Conservation (phyloP, 768 basidiomycete species). For the Mycena leptocephala region DNA sequence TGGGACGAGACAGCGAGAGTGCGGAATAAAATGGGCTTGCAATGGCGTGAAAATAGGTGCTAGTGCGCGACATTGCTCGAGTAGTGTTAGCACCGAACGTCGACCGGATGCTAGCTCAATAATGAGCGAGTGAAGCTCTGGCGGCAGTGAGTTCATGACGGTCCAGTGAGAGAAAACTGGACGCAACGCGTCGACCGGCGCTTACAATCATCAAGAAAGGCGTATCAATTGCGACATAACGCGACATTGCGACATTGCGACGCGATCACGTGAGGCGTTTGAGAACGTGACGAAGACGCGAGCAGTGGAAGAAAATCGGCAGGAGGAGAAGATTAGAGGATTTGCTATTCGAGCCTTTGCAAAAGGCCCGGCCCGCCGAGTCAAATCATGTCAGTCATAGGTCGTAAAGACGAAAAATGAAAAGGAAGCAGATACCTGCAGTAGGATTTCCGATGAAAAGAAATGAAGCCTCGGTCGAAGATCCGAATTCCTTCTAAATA, state of each 20-base stretch:
- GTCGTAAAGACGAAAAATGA: too few species aligned
- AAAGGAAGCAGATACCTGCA: too few species aligned
- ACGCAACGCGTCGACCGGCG: neutral
- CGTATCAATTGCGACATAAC: conserved; percentile 25
- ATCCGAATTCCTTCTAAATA: too few species aligned
- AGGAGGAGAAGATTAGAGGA: too few species aligned
- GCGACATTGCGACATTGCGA: conserved; percentile 22
- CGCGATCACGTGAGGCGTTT: conserved; percentile 19
- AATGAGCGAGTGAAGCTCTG: conserved; percentile 23
- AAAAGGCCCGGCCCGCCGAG: too few species aligned
- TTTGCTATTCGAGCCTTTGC: too few species aligned
- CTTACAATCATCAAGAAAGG: neutral
- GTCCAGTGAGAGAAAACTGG: neutral
- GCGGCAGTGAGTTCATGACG: conserved; percentile 9
- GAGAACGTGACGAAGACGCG: neutral
- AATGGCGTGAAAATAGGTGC: conserved; percentile 12
- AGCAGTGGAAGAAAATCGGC: too few species aligned
- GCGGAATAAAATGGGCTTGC: conserved; percentile 8
- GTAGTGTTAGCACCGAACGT: neutral
- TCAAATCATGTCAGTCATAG: too few species aligned
- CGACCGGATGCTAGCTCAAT: conserved; percentile 8
- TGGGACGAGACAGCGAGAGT: conserved; percentile 1
- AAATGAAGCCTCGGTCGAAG: too few species aligned
- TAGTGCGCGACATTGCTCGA: conserved; percentile 17
- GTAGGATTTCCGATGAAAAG: too few species aligned